Percentiles rank a stretch among this genome's conserved stretches.
Evolutionary conservation across 495 filamentous ascomycete species (phyloP).

Genomic region (Bathelium albidoporum): DNA sequence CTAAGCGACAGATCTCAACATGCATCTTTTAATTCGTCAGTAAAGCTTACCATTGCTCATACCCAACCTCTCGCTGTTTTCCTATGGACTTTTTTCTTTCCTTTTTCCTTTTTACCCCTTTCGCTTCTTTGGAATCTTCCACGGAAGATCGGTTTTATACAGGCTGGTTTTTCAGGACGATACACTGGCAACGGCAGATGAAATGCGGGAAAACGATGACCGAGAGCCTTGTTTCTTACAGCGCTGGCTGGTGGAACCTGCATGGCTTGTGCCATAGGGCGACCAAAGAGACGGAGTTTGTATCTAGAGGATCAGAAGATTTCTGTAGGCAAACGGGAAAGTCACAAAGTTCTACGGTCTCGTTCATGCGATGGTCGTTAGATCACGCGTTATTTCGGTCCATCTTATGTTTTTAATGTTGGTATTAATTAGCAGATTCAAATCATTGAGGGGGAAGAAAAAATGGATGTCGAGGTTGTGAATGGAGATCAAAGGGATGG

Average conservation of each 20-base stretch:
- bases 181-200: conserved; percentile 1
- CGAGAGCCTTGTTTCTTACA: neutral
- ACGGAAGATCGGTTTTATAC: neutral
- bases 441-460: neutral
- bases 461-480: neutral
- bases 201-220: neutral
- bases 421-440: conserved; percentile 4
- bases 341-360: too few species aligned
- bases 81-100: neutral
- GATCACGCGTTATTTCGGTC: neutral
- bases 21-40: neutral
- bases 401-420: conserved; percentile 3
- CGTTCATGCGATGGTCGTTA: too few species aligned
- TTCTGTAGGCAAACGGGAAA: too few species aligned
- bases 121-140: neutral
- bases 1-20: neutral
- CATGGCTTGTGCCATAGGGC: neutral
- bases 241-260: neutral
- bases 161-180: conserved; percentile 4
- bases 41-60: neutral
- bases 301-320: neutral
- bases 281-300: neutral
- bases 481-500: neutral
- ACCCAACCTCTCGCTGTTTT: neutral
- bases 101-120: neutral